A percentile compares a stretch with the other conserved stretches of the same genome.
These are phyloP conservation scores for Trichosporon sp. DNA, from an alignment of 1,284 basidiomycete genomes.

Conservation along the genomic window DNA sequence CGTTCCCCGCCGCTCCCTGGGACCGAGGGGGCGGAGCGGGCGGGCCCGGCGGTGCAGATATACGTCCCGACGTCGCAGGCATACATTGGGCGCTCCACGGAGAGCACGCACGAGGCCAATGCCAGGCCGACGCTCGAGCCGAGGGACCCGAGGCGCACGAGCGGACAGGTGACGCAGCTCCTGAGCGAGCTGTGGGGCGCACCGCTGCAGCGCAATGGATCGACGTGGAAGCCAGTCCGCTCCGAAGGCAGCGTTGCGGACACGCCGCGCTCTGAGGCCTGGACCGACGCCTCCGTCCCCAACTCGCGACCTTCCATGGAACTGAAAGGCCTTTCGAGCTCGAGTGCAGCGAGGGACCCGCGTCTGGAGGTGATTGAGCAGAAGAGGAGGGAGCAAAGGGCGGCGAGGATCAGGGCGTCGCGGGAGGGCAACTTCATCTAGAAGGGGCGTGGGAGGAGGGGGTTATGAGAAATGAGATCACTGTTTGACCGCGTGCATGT, in stretches of 20 bases:
- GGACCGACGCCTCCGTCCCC: background rate
- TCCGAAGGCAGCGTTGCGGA: background rate
- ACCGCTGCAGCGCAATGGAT: background rate
- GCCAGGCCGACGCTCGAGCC: background rate
- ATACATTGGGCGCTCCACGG: background rate
- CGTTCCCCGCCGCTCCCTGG: background rate
- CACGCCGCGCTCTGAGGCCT: background rate
- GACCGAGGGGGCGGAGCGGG: background rate
- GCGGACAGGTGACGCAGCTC: background rate
- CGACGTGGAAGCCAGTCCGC: background rate
- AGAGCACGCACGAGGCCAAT: background rate
- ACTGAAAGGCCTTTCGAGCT: background rate
- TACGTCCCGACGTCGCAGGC: background rate
- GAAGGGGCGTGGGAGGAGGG: background rate
- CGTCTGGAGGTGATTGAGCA: background rate
- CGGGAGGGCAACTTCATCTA: background rate
- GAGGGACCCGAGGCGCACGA: background rate
- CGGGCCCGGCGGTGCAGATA: no score
- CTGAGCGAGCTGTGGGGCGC: conserved; percentile 1
- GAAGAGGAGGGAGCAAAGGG: background rate
- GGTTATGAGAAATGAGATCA: background rate
- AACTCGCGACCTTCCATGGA: background rate
- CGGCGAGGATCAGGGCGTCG: background rate
- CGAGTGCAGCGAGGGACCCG: background rate
- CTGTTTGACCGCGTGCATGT: background rate